These are phyloP conservation scores for Crithidia sp. DNA, from an alignment of 208 protist species.

Conservation along the genomic window DNA sequence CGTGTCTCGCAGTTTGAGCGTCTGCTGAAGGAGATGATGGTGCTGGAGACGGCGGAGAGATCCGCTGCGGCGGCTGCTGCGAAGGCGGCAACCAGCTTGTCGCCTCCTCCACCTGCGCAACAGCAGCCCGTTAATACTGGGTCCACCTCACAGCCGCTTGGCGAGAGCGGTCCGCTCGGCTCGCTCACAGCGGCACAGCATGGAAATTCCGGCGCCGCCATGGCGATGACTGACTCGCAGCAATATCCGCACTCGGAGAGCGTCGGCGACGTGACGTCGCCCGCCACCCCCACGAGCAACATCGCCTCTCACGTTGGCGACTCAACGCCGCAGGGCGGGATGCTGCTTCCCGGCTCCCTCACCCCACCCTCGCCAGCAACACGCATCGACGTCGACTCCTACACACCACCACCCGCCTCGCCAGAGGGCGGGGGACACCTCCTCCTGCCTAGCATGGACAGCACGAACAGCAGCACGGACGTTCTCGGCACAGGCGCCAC, in stretches of 20 bases:
- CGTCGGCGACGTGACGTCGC: not conserved
- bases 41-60: conserved; percentile 13
- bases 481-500: not conserved
- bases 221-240: not conserved
- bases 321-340: not conserved
- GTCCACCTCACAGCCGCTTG: not conserved
- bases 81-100: not conserved
- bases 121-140: not conserved
- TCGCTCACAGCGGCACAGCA: not conserved
- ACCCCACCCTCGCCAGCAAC: not conserved
- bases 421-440: conserved; percentile 16
- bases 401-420: conserved; percentile 8
- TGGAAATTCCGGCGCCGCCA: not conserved
- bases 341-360: conserved; percentile 6
- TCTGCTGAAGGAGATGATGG: conserved; percentile 28
- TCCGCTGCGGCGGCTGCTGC: not conserved
- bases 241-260: conserved; percentile 5
- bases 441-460: conserved; percentile 16
- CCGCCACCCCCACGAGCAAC: not conserved
- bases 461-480: conserved; percentile 16
- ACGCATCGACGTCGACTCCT: conserved; percentile 2
- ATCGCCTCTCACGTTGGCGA: not conserved
- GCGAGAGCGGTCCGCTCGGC: not conserved
- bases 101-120: not conserved
- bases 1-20: conserved; percentile 21